These are phyloP conservation scores for Extremus antarcticus DNA, from an alignment of 495 filamentous ascomycete species.

Conservation along the genomic window DNA sequence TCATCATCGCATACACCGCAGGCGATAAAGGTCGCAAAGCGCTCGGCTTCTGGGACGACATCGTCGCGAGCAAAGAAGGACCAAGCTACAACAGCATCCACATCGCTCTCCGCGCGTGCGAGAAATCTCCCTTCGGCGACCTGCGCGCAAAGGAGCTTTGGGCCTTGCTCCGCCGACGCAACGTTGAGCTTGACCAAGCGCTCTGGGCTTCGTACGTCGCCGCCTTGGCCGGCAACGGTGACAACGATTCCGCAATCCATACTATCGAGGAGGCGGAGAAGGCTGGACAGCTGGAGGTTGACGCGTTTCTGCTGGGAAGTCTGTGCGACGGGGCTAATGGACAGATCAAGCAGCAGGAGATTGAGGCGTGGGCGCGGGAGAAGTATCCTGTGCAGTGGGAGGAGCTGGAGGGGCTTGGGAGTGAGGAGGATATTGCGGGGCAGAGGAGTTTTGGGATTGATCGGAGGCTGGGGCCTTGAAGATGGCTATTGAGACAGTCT, in stretches of 20 bases:
- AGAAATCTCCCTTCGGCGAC: constrained; percentile 48
- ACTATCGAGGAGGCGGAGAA: constrained; percentile 49
- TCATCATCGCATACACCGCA: constrained; percentile 75
- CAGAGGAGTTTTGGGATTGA: constrained; percentile 22
- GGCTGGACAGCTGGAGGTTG: constrained; percentile 52
- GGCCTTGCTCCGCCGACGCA: constrained; percentile 59
- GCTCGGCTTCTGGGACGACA: constrained; percentile 70
- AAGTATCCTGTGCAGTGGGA: constrained; percentile 59
- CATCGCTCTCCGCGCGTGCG: constrained; percentile 67
- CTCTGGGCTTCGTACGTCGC: constrained; percentile 66
- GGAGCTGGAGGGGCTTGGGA: constrained; percentile 41
- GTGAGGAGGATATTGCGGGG: constrained; percentile 9
- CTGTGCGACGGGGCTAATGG: constrained; percentile 62
- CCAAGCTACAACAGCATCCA: constrained; percentile 68
- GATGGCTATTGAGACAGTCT: background rate
- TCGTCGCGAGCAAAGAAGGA: constrained; percentile 65
- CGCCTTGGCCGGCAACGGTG: constrained; percentile 57
- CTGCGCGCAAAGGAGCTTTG: constrained; percentile 55
- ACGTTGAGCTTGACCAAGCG: constrained; percentile 58
- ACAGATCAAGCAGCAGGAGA: constrained; percentile 47
- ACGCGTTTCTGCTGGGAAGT: constrained; percentile 56
- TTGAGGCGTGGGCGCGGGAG: constrained; percentile 59
- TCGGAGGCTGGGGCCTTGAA: constrained; percentile 18
- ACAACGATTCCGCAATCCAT: constrained; percentile 52
- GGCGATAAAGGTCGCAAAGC: constrained; percentile 53